Evolutionary conservation across 1,284 basidiomycete species (phyloP).

Genomic region (Apiotrichum sp.): DNA sequence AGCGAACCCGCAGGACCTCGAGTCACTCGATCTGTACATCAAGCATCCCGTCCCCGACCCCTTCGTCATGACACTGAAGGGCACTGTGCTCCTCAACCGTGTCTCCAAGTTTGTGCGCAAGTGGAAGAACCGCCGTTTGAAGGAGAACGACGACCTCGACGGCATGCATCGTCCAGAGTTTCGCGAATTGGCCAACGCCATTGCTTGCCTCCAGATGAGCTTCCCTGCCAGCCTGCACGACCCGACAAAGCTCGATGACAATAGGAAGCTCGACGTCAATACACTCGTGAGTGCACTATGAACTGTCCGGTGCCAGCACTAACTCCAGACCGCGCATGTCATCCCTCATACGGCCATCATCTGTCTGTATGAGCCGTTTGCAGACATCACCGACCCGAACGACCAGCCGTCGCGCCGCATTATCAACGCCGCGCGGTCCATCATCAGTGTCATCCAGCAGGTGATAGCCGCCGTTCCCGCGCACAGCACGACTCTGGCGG

Average conservation of each 20-base stretch:
- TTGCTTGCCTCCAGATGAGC: constrained; percentile 43
- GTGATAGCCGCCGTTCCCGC: constrained; percentile 22
- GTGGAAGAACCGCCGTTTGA: constrained; percentile 43
- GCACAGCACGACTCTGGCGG: constrained; percentile 21
- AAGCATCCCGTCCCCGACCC: constrained; percentile 43
- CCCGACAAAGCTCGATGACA: constrained; percentile 20
- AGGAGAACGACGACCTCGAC: constrained; percentile 39
- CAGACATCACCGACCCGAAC: constrained; percentile 36
- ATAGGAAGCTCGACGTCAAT: constrained; percentile 31
- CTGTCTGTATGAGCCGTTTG: constrained; percentile 44
- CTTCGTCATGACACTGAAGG: constrained; percentile 37
- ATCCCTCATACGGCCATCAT: constrained; percentile 40
- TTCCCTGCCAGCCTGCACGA: constrained; percentile 30
- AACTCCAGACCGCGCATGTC: constrained; percentile 32
- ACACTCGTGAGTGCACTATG: constrained; percentile 26
- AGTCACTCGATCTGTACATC: constrained; percentile 42
- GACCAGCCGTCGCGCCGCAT: constrained; percentile 36
- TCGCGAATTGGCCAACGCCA: constrained; percentile 40
- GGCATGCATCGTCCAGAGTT: constrained; percentile 44
- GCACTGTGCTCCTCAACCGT: constrained; percentile 31
- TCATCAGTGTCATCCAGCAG: constrained; percentile 38
- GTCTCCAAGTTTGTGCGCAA: constrained; percentile 35
- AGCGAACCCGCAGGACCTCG: constrained; percentile 42
- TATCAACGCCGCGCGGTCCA: constrained; percentile 31
- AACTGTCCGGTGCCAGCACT: too few species aligned